Conservation (phyloP, 2,329 filamentous ascomycete species). For the Leptographium radiaticola region DNA sequence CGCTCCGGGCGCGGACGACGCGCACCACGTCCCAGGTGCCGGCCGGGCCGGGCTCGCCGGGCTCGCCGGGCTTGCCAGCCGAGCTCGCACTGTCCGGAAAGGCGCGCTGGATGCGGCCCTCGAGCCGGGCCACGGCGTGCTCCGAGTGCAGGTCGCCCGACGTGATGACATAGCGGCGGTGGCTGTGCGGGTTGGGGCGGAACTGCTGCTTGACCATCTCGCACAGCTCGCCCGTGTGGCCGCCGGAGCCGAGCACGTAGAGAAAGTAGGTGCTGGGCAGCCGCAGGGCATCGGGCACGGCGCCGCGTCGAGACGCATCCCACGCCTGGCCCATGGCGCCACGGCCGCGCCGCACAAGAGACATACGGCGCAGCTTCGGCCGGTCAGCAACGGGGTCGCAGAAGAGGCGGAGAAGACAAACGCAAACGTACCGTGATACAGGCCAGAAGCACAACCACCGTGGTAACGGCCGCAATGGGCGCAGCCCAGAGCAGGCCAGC, state of each 20-base stretch:
- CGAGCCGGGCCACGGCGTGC: slow-evolving; percentile 49
- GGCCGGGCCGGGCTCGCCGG: slow-evolving; percentile 10
- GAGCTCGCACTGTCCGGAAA: no score
- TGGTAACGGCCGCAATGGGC: not conserved
- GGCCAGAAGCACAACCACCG: not conserved
- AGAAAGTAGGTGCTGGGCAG: slow-evolving; percentile 43
- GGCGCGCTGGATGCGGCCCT: slow-evolving; percentile 30
- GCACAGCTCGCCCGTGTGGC: slow-evolving; percentile 91
- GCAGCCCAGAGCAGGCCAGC: not conserved
- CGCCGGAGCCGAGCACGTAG: slow-evolving; percentile 80
- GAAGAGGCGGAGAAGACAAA: not conserved
- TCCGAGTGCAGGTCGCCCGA: slow-evolving; percentile 63
- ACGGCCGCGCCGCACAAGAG: not conserved
- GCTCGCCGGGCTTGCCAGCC: not conserved
- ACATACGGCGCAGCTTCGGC: slow-evolving; percentile 5
- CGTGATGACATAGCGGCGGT: slow-evolving; percentile 72
- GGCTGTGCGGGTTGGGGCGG: slow-evolving; percentile 35
- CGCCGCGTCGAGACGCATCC: slow-evolving; percentile 2
- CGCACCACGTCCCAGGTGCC: slow-evolving; percentile 50
- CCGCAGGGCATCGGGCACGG: slow-evolving; percentile 6
- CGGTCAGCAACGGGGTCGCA: not conserved
- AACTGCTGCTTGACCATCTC: slow-evolving; percentile 58
- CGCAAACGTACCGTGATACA: slow-evolving; percentile 1
- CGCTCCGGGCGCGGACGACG: slow-evolving; percentile 63
- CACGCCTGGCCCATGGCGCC: slow-evolving; percentile 5